Evolutionary conservation across 2,329 filamentous ascomycete species (phyloP).

Genomic region (Talaromyces sp.): DNA sequence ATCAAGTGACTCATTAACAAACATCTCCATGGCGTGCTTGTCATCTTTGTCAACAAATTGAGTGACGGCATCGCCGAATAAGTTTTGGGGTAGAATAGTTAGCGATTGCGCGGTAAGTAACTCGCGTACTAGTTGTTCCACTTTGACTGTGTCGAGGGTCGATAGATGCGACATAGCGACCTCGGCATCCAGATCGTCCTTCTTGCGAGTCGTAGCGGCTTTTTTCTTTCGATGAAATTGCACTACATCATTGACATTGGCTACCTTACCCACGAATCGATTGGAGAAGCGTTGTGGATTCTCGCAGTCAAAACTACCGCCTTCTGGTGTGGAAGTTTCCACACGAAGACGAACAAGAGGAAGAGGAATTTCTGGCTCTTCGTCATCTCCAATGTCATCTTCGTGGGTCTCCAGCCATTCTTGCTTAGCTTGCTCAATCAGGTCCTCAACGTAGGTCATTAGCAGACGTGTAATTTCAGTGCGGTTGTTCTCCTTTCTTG

Average conservation of each 20-base stretch:
- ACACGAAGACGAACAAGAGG: conserved; percentile 88
- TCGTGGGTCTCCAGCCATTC: conserved; percentile 80
- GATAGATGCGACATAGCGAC: conserved; percentile 59
- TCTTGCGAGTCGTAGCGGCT: conserved; percentile 45
- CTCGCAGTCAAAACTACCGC: conserved; percentile 82
- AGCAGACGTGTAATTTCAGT: conserved; percentile 74
- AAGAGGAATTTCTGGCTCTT: conserved; percentile 63
- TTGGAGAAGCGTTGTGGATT: conserved; percentile 97
- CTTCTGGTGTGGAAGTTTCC: conserved; percentile 81
- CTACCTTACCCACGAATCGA: conserved; percentile 82
- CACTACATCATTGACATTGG: conserved; percentile 90
- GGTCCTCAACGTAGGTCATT: conserved; percentile 72
- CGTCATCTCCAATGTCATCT: conserved; percentile 52
- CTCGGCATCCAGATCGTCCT: conserved; percentile 56
- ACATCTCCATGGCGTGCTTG: conserved; percentile 82
- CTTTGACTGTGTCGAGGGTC: conserved; percentile 71
- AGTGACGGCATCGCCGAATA: conserved; percentile 86
- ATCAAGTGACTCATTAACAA: conserved; percentile 68
- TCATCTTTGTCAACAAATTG: conserved; percentile 96
- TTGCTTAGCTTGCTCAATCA: conserved; percentile 79
- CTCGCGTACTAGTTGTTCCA: conserved; percentile 83
- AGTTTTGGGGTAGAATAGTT: conserved; percentile 87
- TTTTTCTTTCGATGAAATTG: conserved; percentile 89
- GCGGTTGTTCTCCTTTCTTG: conserved; percentile 78
- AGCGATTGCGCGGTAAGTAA: conserved; percentile 84